These are phyloP conservation scores for Samsoniella hepiali DNA, from an alignment of 2,329 filamentous ascomycete species.

Conservation along the genomic window DNA sequence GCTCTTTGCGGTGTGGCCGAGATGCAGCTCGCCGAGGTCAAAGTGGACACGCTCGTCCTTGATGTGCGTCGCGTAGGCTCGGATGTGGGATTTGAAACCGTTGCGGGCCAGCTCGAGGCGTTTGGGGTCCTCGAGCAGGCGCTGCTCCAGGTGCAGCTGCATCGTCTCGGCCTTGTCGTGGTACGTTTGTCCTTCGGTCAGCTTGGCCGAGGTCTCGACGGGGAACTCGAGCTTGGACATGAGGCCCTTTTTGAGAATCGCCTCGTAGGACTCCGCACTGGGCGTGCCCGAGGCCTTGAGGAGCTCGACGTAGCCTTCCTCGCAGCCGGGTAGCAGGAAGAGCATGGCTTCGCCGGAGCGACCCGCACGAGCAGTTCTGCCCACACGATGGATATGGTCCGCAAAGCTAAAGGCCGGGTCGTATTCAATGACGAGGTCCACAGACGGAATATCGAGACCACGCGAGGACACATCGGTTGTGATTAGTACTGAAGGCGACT, in stretches of 20 bases:
- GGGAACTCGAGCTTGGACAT: constrained; percentile 60
- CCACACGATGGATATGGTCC: constrained; percentile 92
- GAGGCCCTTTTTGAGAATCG: constrained; percentile 64
- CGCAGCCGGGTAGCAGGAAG: constrained; percentile 85
- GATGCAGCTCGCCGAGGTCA: constrained; percentile 84
- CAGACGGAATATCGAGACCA: constrained; percentile 90
- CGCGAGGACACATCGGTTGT: constrained; percentile 95
- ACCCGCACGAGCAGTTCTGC: constrained; percentile 89
- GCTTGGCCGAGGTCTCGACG: constrained; percentile 61
- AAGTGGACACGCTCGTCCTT: constrained; percentile 82
- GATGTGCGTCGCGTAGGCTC: constrained; percentile 92
- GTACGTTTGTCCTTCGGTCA: constrained; percentile 41
- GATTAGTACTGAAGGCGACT: constrained; percentile 75
- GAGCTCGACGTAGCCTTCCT: constrained; percentile 84
- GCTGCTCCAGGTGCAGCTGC: constrained; percentile 59
- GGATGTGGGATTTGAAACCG: constrained; percentile 86
- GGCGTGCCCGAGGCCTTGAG: constrained; percentile 53
- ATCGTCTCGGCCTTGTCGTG: constrained; percentile 54
- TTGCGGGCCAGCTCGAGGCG: constrained; percentile 77
- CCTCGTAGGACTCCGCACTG: constrained; percentile 50
- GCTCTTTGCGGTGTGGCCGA: constrained; percentile 91
- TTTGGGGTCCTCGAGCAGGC: constrained; percentile 57
- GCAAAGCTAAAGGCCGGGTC: constrained; percentile 91
- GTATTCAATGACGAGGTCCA: constrained; percentile 93
- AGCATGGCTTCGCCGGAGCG: constrained; percentile 81